These are phyloP conservation scores for Elsinoe fawcettii DNA, from an alignment of 2,329 filamentous ascomycete genomes.

Conservation along the genomic window DNA sequence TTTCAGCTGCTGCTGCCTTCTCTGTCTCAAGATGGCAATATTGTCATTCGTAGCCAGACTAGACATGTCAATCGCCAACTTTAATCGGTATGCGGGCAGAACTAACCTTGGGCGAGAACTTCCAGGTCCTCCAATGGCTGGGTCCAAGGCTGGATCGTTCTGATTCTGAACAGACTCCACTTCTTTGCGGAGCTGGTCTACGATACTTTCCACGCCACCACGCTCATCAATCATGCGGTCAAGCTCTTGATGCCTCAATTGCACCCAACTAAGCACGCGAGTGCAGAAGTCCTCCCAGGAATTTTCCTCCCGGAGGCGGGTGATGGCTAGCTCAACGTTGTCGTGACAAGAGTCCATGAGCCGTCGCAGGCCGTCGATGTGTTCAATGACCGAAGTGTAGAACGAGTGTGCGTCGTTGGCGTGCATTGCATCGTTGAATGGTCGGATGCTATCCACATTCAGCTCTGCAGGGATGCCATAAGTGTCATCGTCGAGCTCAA, in stretches of 20 bases:
- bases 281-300: conserved; percentile 8
- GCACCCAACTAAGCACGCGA: neutral
- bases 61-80: neutral
- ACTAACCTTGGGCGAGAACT: neutral
- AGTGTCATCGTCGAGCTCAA: neutral
- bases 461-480: conserved; percentile 9
- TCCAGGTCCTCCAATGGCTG: neutral
- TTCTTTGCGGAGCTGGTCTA: neutral
- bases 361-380: neutral
- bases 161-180: neutral
- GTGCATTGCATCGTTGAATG: neutral
- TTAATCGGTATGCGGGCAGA: neutral
- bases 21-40: conserved; percentile 1
- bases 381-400: conserved; percentile 3
- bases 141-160: conserved; percentile 1
- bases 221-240: conserved; percentile 6
- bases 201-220: conserved; percentile 1
- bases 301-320: neutral
- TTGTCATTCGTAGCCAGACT: neutral
- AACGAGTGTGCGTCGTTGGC: neutral
- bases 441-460: neutral
- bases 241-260: conserved; percentile 3
- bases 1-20: neutral
- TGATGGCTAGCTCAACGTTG: neutral
- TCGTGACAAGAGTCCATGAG: conserved; percentile 3